Conservation (phyloP, 1,284 basidiomycete genomes). For the Coriolopsis trogii region DNA sequence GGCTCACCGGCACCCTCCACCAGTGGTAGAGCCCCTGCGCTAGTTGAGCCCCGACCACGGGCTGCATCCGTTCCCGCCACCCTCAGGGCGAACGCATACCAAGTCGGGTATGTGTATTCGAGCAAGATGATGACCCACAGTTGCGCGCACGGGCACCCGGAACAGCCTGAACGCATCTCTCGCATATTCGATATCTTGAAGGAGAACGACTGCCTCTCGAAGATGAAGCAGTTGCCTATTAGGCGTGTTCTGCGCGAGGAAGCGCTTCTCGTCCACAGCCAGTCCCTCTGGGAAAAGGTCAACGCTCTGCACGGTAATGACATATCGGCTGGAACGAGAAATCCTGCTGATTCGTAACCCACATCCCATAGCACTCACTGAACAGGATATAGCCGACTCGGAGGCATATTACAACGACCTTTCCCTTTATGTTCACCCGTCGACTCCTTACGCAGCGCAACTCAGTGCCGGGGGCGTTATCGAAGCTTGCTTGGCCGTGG, state of each 20-base stretch:
- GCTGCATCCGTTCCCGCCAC: slow-evolving; percentile 24
- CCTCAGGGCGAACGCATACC: slow-evolving; percentile 14
- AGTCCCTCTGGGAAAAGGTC: slow-evolving; percentile 91
- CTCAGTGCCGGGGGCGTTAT: slow-evolving; percentile 95
- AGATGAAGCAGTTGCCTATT: slow-evolving; percentile 82
- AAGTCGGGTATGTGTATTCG: slow-evolving; percentile 87
- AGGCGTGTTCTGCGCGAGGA: slow-evolving; percentile 78
- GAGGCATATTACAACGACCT: slow-evolving; percentile 84
- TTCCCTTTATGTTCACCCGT: slow-evolving; percentile 90
- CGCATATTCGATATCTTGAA: slow-evolving; percentile 74
- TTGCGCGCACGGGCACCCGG: slow-evolving; percentile 74
- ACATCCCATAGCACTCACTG: slow-evolving; percentile 61
- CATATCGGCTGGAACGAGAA: neutral
- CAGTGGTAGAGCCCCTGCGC: neutral
- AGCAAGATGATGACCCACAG: slow-evolving; percentile 87
- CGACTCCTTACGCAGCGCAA: slow-evolving; percentile 84
- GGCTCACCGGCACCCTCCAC: neutral
- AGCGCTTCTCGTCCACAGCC: slow-evolving; percentile 86
- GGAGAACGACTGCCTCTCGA: slow-evolving; percentile 58
- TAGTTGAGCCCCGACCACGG: slow-evolving; percentile 8
- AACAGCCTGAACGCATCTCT: slow-evolving; percentile 87
- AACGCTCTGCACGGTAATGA: slow-evolving; percentile 76
- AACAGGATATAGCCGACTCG: slow-evolving; percentile 74
- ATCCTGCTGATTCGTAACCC: slow-evolving; percentile 21
- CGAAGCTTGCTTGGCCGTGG: slow-evolving; percentile 88